Evolutionary conservation across 768 basidiomycete genomes (phyloP).

Genomic region (Tricholoma terreum): DNA sequence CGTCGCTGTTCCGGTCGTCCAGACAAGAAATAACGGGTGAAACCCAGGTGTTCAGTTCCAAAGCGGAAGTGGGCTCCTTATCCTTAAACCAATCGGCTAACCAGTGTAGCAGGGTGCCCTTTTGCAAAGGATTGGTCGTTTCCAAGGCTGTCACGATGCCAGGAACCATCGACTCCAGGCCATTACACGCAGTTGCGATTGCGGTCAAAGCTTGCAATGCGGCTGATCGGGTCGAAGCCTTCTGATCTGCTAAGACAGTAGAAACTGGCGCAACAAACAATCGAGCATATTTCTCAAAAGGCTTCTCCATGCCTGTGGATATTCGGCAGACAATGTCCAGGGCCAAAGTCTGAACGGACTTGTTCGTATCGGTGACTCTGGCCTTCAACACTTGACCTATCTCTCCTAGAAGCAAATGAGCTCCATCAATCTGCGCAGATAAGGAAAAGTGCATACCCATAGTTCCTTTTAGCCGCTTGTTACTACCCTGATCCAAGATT

Average conservation of each 20-base stretch:
- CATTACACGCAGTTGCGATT: constrained; percentile 81
- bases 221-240: constrained; percentile 77
- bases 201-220: constrained; percentile 77
- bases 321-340: constrained; percentile 89
- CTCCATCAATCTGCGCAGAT: constrained; percentile 2
- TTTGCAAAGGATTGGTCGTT: constrained; percentile 81
- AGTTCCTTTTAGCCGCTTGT: constrained; percentile 85
- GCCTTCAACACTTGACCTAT: constrained; percentile 86
- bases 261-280: constrained; percentile 75
- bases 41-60: constrained; percentile 73
- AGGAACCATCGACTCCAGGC: constrained; percentile 76
- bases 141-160: constrained; percentile 82
- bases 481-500: constrained; percentile 84
- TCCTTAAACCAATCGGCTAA: constrained; percentile 75
- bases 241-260: constrained; percentile 89
- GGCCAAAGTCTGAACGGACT: constrained; percentile 86
- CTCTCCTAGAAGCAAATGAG: constrained; percentile 56
- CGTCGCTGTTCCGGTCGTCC: constrained; percentile 89
- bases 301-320: constrained; percentile 91
- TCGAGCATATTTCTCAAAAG: constrained; percentile 87
- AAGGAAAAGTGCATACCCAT: constrained; percentile 61
- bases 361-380: constrained; percentile 88
- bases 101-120: constrained; percentile 78
- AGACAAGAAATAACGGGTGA: constrained; percentile 67
- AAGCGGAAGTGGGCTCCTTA: constrained; percentile 45